Evolutionary conservation across 768 basidiomycete genomes (phyloP).

Genomic region (Brasilioporus rufonigricans): DNA sequence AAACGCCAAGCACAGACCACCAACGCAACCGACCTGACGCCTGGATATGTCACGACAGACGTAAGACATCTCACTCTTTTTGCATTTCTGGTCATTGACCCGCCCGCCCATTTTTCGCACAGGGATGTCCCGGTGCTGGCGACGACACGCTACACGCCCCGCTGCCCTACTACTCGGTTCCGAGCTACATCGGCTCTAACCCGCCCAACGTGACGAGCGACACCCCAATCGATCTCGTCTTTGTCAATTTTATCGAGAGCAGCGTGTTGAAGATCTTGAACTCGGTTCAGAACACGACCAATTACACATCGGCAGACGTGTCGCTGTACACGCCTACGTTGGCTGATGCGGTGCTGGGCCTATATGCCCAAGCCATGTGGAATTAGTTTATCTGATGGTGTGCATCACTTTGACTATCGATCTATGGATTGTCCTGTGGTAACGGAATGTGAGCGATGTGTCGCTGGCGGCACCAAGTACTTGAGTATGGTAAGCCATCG

Average conservation of each 20-base stretch:
- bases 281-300: slow-evolving; percentile 44
- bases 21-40: slow-evolving; percentile 48
- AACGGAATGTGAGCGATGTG: too few species aligned
- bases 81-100: neutral
- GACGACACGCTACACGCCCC: slow-evolving; percentile 70
- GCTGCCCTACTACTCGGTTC: slow-evolving; percentile 51
- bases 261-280: slow-evolving; percentile 58
- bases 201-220: slow-evolving; percentile 48
- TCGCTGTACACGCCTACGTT: slow-evolving; percentile 48
- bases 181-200: slow-evolving; percentile 58
- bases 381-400: neutral
- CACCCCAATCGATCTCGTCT: slow-evolving; percentile 69
- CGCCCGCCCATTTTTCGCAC: neutral
- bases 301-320: slow-evolving; percentile 53
- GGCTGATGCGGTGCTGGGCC: slow-evolving; percentile 37
- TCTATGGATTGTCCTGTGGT: too few species aligned
- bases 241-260: slow-evolving; percentile 63
- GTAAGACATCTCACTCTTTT: slow-evolving; percentile 35
- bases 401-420: neutral
- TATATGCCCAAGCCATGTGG: slow-evolving; percentile 39
- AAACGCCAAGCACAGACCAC: slow-evolving; percentile 29
- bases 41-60: slow-evolving; percentile 75
- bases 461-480: too few species aligned
- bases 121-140: slow-evolving; percentile 72
- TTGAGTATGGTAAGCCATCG: too few species aligned